Conservation (phyloP, 176 grass and related monocot species). For the Carex myosuroides region DNA sequence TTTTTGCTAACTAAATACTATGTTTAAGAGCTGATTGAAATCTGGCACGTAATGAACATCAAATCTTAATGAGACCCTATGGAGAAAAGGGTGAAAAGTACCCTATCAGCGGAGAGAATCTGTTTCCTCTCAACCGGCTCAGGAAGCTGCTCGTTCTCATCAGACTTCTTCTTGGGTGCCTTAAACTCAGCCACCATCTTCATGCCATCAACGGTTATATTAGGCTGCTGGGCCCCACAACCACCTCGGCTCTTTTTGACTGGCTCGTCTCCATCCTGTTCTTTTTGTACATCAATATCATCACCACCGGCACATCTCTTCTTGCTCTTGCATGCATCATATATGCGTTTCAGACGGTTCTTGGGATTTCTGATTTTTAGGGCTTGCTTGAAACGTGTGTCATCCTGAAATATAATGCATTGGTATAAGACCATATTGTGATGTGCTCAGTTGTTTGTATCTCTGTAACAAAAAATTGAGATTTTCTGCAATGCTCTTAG, state of each 20-base stretch:
- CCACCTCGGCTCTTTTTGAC: constrained; percentile 74
- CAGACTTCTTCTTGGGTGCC: constrained; percentile 80
- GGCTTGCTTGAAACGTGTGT: constrained; percentile 91
- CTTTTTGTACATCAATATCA: constrained; percentile 73
- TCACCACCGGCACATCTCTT: constrained; percentile 80
- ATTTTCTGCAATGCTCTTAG: not conserved
- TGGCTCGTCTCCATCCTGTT: constrained; percentile 69
- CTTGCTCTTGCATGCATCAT: constrained; percentile 97
- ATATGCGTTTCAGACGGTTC: constrained; percentile 85
- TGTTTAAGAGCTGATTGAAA: not conserved
- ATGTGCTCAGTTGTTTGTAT: not conserved
- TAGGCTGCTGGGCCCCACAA: constrained; percentile 96
- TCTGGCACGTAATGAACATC: not conserved
- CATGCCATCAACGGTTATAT: constrained; percentile 98
- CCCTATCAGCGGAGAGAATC: constrained; percentile 90
- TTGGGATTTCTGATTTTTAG: constrained; percentile 93
- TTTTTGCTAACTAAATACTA: not conserved
- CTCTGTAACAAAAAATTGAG: not conserved
- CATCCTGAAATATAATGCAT: constrained; percentile 47
- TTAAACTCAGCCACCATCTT: constrained; percentile 98
- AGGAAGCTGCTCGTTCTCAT: constrained; percentile 92
- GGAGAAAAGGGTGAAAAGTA: constrained; percentile 16
- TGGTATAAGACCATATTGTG: not conserved
- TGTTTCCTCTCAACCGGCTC: constrained; percentile 89
- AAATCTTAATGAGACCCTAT: not conserved